Conservation (phyloP, 1,139 yeast species). For the Taiozyma sp. region DNA sequence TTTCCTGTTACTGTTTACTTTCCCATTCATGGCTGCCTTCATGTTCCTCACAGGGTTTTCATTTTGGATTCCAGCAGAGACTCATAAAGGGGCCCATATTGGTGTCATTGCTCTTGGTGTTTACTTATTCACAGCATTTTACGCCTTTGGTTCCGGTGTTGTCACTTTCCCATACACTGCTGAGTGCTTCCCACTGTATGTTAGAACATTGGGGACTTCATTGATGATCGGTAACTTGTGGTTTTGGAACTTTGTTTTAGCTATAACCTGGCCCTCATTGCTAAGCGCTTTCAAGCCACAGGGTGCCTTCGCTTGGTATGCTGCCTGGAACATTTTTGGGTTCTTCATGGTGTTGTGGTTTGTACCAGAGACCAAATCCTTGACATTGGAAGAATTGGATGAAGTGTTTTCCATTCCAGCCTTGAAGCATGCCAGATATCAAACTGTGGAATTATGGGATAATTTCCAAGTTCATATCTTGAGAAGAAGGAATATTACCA, state of each 20-base stretch:
- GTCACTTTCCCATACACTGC: slow-evolving; percentile 87
- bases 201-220: slow-evolving; percentile 81
- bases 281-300: slow-evolving; percentile 58
- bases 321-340: slow-evolving; percentile 77
- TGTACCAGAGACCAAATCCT: slow-evolving; percentile 62
- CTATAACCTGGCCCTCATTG: slow-evolving; percentile 77
- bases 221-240: slow-evolving; percentile 79
- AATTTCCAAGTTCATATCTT: slow-evolving; percentile 33
- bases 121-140: slow-evolving; percentile 64
- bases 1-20: slow-evolving; percentile 58
- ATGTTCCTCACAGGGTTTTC: slow-evolving; percentile 69
- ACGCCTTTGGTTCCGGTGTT: slow-evolving; percentile 83
- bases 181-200: slow-evolving; percentile 76
- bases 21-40: slow-evolving; percentile 66
- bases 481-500: slow-evolving; percentile 38
- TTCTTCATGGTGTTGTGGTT: slow-evolving; percentile 60
- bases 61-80: slow-evolving; percentile 52
- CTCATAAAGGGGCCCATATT: slow-evolving; percentile 43
- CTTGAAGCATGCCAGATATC: slow-evolving; percentile 47
- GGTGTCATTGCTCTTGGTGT: slow-evolving; percentile 66
- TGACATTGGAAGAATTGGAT: slow-evolving; percentile 65
- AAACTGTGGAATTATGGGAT: slow-evolving; percentile 38
- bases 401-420: slow-evolving; percentile 57
- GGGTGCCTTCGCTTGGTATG: slow-evolving; percentile 85
- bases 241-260: slow-evolving; percentile 75